These are phyloP conservation scores for Metschnikowia sp. DNA, from an alignment of 805 yeast genomes.

Conservation along the genomic window DNA sequence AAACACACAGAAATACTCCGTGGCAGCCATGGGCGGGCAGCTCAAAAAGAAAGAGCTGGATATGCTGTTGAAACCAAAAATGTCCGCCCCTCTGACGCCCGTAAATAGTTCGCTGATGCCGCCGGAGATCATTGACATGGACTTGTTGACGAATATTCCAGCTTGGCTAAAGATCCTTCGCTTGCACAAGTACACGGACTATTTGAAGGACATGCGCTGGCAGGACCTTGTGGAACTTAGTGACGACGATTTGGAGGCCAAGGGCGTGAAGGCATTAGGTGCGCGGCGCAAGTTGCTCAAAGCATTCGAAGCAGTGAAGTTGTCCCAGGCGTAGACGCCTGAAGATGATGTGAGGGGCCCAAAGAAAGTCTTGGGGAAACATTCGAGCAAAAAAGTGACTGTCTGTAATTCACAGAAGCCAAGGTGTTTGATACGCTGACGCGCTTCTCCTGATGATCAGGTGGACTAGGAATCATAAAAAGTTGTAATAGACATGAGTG, in stretches of 20 bases:
- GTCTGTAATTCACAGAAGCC: no score
- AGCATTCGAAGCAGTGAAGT: conserved; percentile 79
- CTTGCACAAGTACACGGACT: conserved; percentile 90
- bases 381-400: no score
- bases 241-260: conserved; percentile 65
- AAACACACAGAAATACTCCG: conserved; percentile 4
- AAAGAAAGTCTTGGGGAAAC: no score
- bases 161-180: conserved; percentile 88
- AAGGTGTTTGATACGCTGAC: neutral
- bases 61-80: conserved; percentile 8
- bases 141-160: conserved; percentile 72
- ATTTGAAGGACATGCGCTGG: conserved; percentile 76
- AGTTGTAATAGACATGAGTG: conserved; percentile 1
- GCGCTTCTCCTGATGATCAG: neutral
- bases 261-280: conserved; percentile 92
- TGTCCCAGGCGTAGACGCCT: conserved; percentile 2
- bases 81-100: conserved; percentile 11
- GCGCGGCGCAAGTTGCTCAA: conserved; percentile 92
- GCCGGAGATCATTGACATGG: conserved; percentile 37
- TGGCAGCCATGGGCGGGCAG: conserved; percentile 4
- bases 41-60: conserved; percentile 1
- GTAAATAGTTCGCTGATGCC: conserved; percentile 33
- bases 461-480: no score
- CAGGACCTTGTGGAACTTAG: conserved; percentile 65
- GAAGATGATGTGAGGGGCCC: no score